Evolutionary conservation across 805 yeast genomes (phyloP).

Genomic region (Candida insectalens): DNA sequence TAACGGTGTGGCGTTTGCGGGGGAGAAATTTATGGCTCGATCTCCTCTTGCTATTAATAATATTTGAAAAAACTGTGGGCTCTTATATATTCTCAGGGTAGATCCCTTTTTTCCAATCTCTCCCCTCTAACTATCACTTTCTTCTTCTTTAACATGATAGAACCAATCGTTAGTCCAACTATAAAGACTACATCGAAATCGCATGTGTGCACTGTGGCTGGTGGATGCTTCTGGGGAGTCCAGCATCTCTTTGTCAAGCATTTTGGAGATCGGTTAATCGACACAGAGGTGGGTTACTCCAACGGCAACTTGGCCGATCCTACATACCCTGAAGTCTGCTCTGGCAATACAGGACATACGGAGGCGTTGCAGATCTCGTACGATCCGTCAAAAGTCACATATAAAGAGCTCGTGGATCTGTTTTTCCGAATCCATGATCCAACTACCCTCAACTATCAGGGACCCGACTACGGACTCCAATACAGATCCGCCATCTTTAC

Average conservation of each 20-base stretch:
- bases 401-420: slow-evolving; percentile 62
- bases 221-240: slow-evolving; percentile 82
- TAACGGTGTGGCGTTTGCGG: background rate
- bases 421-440: slow-evolving; percentile 95
- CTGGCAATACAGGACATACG: slow-evolving; percentile 68
- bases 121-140: background rate
- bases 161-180: slow-evolving; percentile 13
- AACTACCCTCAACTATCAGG: slow-evolving; percentile 73
- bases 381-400: slow-evolving; percentile 55
- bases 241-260: slow-evolving; percentile 75
- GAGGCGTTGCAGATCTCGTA: slow-evolving; percentile 79
- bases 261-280: slow-evolving; percentile 56
- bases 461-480: slow-evolving; percentile 84
- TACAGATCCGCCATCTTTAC: slow-evolving; percentile 78
- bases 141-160: background rate
- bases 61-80: no score
- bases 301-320: slow-evolving; percentile 56
- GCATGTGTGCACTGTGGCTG: slow-evolving; percentile 46
- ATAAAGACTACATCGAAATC: slow-evolving; percentile 27
- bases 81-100: no score
- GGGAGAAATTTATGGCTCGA: no score
- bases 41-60: no score
- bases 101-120: background rate
- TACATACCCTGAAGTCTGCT: slow-evolving; percentile 63
- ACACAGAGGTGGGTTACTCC: slow-evolving; percentile 81